Base-by-base conservation (phyloP, 2,329 filamentous ascomycete species). In the Nemania bipapillata region DNA sequence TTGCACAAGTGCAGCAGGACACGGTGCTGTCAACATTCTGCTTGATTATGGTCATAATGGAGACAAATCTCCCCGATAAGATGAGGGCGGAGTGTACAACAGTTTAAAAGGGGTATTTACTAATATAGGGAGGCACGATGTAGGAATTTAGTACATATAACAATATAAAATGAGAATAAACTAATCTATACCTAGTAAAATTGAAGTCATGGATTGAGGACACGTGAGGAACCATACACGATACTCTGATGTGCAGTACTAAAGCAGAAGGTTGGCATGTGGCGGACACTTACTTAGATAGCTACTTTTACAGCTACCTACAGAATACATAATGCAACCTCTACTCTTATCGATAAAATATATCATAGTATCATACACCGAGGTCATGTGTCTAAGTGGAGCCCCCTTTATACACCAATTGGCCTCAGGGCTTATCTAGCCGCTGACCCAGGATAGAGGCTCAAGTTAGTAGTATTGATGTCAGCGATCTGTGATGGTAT, bases 1-100 rank as follows among this genome's bases (percentile, higher is more conserved):
- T 83, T 32, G 91, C 89, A 79, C 91, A 94, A 24, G 90, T 93
- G 77, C 90, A 92, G 80, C 91, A 93, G 15, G 86, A 84, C 77
- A 84, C 81, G 59, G 70, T 55, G 8, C 66, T 50, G 11, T 65
- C 37, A 40, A 71, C 35, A 9, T 58, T 59, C 15, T 50, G 56
- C 60, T 74, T 74, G 11, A 53, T 63, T n/a, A 73, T 52, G n/a
- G 74, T 73, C 75, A 77, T 77, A 24, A 22, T 66, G 1, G 11
- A 49, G 42, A 47, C 8, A 7, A n/a, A 37, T 3, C 26, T 24
- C n/a, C 32, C 12, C 9, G 17, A 30, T 28, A 37, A 4, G 42
- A 59, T 24, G 15, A 42, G 26, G 20, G 40, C 30, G 17, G 17
- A 24, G n/a, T 54, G 26, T 24, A 40, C 26, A 26, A n/a, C 2